These are phyloP conservation scores for Hygrophorus russula DNA, from an alignment of 768 basidiomycete species.

Conservation along the genomic window DNA sequence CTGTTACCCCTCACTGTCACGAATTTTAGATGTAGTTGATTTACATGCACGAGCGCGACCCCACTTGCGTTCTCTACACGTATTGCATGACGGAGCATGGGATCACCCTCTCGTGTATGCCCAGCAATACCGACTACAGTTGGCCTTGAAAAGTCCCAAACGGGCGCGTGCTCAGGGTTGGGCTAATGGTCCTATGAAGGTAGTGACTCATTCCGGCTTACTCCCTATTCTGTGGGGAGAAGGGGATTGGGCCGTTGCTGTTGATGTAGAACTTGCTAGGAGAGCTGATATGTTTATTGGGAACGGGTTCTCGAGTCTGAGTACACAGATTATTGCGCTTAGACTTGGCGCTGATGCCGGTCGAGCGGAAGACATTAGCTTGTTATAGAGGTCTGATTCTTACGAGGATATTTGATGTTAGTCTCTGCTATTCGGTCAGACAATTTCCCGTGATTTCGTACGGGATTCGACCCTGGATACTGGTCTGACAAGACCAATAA, in stretches of 20 bases:
- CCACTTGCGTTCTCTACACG: constrained; percentile 26
- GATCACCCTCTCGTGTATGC: constrained; percentile 33
- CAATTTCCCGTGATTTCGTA: too few relatives aligned
- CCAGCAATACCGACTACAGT: constrained; percentile 28
- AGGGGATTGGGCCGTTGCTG: constrained; percentile 30
- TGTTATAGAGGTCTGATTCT: constrained; percentile 15
- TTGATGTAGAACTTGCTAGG: constrained; percentile 34
- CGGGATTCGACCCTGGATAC: too few relatives aligned
- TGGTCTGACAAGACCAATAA: too few relatives aligned
- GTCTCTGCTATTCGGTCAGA: too few relatives aligned
- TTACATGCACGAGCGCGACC: constrained; percentile 23
- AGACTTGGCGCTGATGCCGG: constrained; percentile 27
- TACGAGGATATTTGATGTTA: too few relatives aligned
- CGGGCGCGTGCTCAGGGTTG: constrained; percentile 25
- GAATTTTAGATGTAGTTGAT: constrained; percentile 29
- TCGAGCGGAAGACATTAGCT: constrained; percentile 23
- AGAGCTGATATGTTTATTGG: constrained; percentile 33
- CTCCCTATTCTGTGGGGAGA: constrained; percentile 26
- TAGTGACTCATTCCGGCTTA: constrained; percentile 29
- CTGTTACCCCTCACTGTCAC: constrained; percentile 30
- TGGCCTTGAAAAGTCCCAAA: constrained; percentile 21
- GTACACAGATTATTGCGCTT: constrained; percentile 31
- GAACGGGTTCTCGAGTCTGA: constrained; percentile 38
- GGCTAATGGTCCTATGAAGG: constrained; percentile 29
- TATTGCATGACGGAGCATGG: constrained; percentile 37